A percentile compares a stretch with the other conserved stretches of the same genome.
phyloP scores from a whole-genome alignment of 352 stramenopile genomes.

The Pythium scleroteichum region DNA sequence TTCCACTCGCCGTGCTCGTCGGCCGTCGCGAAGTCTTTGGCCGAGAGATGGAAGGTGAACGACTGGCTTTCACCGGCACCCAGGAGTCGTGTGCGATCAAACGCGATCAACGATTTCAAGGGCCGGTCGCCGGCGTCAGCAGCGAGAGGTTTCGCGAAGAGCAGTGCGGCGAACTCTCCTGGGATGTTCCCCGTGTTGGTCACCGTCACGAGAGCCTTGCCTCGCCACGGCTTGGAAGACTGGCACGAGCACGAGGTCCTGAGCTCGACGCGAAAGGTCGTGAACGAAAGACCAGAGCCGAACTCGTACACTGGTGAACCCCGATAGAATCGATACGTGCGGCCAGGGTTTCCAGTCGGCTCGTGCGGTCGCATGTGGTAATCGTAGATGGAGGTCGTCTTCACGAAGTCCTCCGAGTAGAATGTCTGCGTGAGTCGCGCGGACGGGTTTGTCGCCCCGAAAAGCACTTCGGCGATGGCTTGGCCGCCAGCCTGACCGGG shows the following conservation, averaged over 20 bases:
- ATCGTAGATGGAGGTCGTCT: conserved; percentile 65
- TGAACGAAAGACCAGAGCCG: conserved; percentile 82
- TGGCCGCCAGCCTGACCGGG: conserved; percentile 65
- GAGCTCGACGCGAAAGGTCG: conserved; percentile 45
- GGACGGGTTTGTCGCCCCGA: conserved; percentile 68
- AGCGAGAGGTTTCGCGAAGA: conserved; percentile 35
- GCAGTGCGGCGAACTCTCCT: conserved; percentile 38
- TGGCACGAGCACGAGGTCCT: not conserved
- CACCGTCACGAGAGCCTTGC: conserved; percentile 37
- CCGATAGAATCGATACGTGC: conserved; percentile 86
- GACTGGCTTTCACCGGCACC: conserved; percentile 18
- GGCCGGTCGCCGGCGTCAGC: conserved; percentile 30
- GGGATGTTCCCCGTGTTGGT: conserved; percentile 42
- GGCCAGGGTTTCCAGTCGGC: conserved; percentile 56
- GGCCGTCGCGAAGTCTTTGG: conserved; percentile 43
- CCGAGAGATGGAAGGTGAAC: conserved; percentile 34
- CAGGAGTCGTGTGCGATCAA: conserved; percentile 51
- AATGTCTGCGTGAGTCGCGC: conserved; percentile 75
- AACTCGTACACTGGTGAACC: conserved; percentile 70
- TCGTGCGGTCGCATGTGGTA: conserved; percentile 84
- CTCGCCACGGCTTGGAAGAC: conserved; percentile 7
- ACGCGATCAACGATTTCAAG: conserved; percentile 52
- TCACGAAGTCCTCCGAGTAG: conserved; percentile 50
- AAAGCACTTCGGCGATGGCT: conserved; percentile 76
- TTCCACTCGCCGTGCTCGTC: conserved; percentile 39